These are phyloP conservation scores for Straminergon stramineum DNA, from an alignment of 225 moss, liverwort and hornwort genomes.

Conservation along the genomic window DNA sequence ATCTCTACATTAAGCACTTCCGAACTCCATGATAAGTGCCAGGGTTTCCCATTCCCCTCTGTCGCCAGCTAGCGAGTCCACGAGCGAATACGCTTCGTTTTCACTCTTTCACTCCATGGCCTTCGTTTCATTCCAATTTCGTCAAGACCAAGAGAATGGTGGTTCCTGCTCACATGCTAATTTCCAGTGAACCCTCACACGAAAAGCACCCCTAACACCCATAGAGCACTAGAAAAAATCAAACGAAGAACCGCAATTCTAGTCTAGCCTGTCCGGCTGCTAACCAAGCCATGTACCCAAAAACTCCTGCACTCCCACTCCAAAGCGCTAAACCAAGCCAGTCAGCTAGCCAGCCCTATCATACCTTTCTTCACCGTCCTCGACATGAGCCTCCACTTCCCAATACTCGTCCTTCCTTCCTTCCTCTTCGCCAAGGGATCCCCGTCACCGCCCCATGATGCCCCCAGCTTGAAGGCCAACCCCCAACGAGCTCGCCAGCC, in stretches of 20 bases:
- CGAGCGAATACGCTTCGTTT: neutral
- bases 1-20: neutral
- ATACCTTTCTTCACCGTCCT: neutral
- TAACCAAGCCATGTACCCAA: neutral
- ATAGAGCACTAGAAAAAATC: neutral
- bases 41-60: neutral
- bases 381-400: neutral
- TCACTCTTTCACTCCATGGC: neutral
- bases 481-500: neutral
- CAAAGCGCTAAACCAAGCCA: neutral
- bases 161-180: neutral
- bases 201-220: too few species aligned
- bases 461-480: neutral
- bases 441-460: neutral
- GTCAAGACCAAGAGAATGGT: neutral
- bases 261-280: neutral
- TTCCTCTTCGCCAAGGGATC: neutral
- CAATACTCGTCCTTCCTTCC: neutral
- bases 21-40: neutral
- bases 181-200: neutral
- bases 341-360: neutral
- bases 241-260: neutral
- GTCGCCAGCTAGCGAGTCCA: neutral
- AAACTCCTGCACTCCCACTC: neutral
- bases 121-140: neutral